Percentiles rank a stretch among this genome's conserved stretches.
Evolutionary conservation across 371 early-diverging fungal species (phyloP).

Genomic region (Rhizomucor miehei): DNA sequence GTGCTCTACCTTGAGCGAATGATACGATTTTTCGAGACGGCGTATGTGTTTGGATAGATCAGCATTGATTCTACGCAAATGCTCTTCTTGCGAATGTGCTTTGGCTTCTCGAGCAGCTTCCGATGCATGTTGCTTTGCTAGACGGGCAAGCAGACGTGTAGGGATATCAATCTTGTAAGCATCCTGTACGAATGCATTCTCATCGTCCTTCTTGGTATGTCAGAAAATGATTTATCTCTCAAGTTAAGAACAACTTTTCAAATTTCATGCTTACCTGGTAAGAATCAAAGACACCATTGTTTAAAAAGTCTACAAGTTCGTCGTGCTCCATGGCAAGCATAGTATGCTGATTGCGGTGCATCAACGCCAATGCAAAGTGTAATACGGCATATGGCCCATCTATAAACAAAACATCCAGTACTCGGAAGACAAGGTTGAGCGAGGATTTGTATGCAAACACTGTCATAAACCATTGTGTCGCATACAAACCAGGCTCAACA

Average conservation of each 20-base stretch:
- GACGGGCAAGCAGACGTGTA: slow-evolving; percentile 11
- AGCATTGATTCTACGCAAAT: slow-evolving; percentile 62
- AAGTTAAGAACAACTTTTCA: not conserved
- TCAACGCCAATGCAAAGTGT: slow-evolving; percentile 80
- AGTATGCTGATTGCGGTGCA: slow-evolving; percentile 71
- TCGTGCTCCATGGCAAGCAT: slow-evolving; percentile 83
- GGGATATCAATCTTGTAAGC: slow-evolving; percentile 30
- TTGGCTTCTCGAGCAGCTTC: slow-evolving; percentile 31
- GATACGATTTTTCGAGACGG: slow-evolving; percentile 55
- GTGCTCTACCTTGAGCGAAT: slow-evolving; percentile 71
- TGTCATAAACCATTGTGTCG: slow-evolving; percentile 83
- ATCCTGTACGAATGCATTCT: slow-evolving; percentile 29
- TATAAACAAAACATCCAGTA: slow-evolving; percentile 87
- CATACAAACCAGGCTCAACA: slow-evolving; percentile 75
- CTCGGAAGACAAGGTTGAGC: slow-evolving; percentile 77
- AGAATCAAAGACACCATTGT: slow-evolving; percentile 69
- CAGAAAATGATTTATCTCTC: not conserved
- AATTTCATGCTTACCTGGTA: slow-evolving; percentile 44
- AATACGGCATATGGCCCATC: slow-evolving; percentile 84
- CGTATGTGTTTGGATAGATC: slow-evolving; percentile 57
- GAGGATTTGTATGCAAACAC: slow-evolving; percentile 83
- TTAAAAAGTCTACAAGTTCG: slow-evolving; percentile 77
- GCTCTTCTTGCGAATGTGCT: slow-evolving; percentile 41
- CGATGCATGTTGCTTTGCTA: slow-evolving; percentile 24
- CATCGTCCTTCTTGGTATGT: slow-evolving; percentile 8